These are phyloP conservation scores for Anastatica hierochuntica DNA, from an alignment of 345 rosid species.

Conservation along the genomic window DNA sequence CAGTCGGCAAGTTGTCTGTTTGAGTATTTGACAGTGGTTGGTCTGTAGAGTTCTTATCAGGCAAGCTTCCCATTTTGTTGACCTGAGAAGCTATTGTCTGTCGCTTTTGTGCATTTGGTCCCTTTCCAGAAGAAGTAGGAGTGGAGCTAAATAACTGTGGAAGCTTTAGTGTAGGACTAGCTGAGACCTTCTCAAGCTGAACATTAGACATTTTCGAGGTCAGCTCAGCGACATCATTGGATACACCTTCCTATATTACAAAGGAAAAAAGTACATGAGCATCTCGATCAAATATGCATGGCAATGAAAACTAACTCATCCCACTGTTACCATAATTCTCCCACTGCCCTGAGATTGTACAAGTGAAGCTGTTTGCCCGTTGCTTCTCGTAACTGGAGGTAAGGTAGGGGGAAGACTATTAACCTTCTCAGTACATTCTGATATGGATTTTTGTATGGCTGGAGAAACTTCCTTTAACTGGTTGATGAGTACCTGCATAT, in stretches of 20 bases:
- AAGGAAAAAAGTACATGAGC: not conserved
- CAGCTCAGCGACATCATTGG: conserved; percentile 60
- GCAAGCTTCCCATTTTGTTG: conserved; percentile 48
- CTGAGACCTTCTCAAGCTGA: conserved; percentile 73
- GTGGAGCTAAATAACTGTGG: conserved; percentile 89
- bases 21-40: conserved; percentile 42
- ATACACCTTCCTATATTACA: conserved; percentile 55
- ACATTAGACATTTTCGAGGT: conserved; percentile 58
- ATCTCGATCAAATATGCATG: not conserved
- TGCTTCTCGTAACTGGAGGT: conserved; percentile 53
- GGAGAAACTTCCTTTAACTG: conserved; percentile 92
- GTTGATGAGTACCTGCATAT: conserved; percentile 76
- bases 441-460: conserved; percentile 73
- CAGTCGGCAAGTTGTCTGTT: conserved; percentile 46
- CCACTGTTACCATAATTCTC: conserved; percentile 45
- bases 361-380: conserved; percentile 48
- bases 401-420: conserved; percentile 54
- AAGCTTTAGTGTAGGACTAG: conserved; percentile 69
- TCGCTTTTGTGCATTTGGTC: conserved; percentile 68
- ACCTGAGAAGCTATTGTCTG: conserved; percentile 42
- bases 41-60: conserved; percentile 47
- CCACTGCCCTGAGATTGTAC: conserved; percentile 73
- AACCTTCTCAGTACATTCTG: conserved; percentile 73
- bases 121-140: conserved; percentile 84
- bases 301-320: not conserved